A percentile compares a stretch with the other conserved stretches of the same genome.
Evolutionary conservation across 495 filamentous ascomycete genomes (phyloP).

Genomic region (Hyaloscypha finlandica): DNA sequence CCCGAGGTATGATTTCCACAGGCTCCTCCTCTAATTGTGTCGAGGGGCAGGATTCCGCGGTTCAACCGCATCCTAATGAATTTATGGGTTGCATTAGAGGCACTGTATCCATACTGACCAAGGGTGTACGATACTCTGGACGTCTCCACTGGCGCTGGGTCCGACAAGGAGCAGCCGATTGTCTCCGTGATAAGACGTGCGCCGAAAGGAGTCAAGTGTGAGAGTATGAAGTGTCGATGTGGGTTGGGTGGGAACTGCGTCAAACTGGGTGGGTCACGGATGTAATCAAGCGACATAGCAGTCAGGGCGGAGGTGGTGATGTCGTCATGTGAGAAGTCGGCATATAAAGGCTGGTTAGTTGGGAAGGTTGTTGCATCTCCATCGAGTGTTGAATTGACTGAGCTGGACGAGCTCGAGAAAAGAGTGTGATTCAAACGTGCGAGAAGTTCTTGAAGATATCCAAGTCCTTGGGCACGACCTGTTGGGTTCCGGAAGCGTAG

Average conservation of each 20-base stretch:
- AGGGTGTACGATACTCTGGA: conserved; percentile 37
- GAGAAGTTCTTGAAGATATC: conserved; percentile 45
- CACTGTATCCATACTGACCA: conserved; percentile 39
- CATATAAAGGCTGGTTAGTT: conserved; percentile 47
- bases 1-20: conserved; percentile 31
- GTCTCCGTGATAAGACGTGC: conserved; percentile 42
- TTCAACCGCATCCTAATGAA: conserved; percentile 46
- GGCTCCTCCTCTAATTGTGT: conserved; percentile 38
- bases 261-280: conserved; percentile 37
- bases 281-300: conserved; percentile 45
- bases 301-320: conserved; percentile 48
- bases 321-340: conserved; percentile 51
- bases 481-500: conserved; percentile 42
- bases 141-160: conserved; percentile 33
- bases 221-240: conserved; percentile 39
- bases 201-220: conserved; percentile 41
- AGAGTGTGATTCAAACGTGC: conserved; percentile 40
- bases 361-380: conserved; percentile 43
- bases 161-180: conserved; percentile 37
- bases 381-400: conserved; percentile 45
- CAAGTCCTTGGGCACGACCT: conserved; percentile 43
- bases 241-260: conserved; percentile 38
- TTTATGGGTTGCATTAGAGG: conserved; percentile 40
- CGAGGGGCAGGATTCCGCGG: conserved; percentile 42
- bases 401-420: conserved; percentile 38